Evolutionary conservation across 352 stramenopile genomes (phyloP), one percentile per base, ranked within the genome.

Genomic region (Pythium coloratum): DNA sequence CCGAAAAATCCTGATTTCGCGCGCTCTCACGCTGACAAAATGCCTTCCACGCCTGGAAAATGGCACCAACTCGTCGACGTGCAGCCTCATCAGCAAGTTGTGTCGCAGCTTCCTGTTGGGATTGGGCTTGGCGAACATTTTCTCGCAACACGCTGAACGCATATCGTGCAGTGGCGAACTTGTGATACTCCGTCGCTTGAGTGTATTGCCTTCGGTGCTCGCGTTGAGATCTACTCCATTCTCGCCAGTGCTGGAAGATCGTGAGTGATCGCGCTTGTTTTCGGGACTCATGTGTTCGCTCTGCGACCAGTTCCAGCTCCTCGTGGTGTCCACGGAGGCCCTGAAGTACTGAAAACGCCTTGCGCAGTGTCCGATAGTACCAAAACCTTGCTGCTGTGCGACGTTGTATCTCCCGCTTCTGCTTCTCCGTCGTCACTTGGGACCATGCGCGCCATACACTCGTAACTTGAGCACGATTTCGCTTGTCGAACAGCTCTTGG

Each of bases 311-410:
- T 1, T 64, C 30, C 2, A 60, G 13, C 4, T 49, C 33, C 13
- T 28, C 8, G 7, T 16, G 62, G 18, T 50, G 56, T 9, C 2
- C 4, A 33, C 53, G 33, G 3, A 60, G 10, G 4, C n/a, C n/a
- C 16, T 65, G 44, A 1, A 68, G 55, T 1, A 50, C 56, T 8
- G 42, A 28, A n/a, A 74, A 74, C 6, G 20, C 20, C 18, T 51
- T 33, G 18, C 58, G 62, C 1, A 74, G 58, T 9, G 40, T 59
- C 6, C 44, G 33, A 50, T 61, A 55, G 54, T 74, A 74, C 50
- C 36, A 59, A 51, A 65, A 67, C n/a, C 68, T 64, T 1, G 49
- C 63, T 14, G 68, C 68, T 8, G 10, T 40, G 28, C 68, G 68
- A n/a, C 58, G 56, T 34, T 55, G 62, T 38, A 10, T 34, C 24